Conservation (phyloP, 176 grass and related monocot genomes). For the Paspalum notatum region DNA sequence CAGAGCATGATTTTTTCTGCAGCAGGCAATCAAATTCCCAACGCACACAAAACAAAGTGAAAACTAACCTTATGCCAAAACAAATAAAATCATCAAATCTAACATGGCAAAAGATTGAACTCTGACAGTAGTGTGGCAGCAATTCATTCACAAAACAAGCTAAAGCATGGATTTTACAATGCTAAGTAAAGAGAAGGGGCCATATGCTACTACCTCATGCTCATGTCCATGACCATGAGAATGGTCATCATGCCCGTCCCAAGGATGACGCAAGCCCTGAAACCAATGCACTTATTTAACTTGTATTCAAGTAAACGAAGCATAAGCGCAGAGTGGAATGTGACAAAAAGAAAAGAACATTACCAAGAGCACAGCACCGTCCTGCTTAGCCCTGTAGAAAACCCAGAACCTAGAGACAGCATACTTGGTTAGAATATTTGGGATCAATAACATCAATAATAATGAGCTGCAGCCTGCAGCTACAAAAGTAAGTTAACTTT, state of each 20-base stretch:
- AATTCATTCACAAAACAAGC: neutral
- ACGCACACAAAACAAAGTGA: neutral
- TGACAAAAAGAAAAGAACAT: neutral
- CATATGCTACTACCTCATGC: constrained; percentile 53
- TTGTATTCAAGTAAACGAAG: constrained; percentile 12
- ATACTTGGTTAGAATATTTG: neutral
- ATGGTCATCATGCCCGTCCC: constrained; percentile 91
- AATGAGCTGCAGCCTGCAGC: too few relatives aligned
- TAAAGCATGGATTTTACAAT: neutral
- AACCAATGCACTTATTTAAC: constrained; percentile 13
- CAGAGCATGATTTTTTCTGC: neutral
- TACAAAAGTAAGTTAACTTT: too few relatives aligned
- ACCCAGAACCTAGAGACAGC: constrained; percentile 81
- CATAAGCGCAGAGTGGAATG: neutral
- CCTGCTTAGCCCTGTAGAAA: constrained; percentile 97
- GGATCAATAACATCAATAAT: too few relatives aligned
- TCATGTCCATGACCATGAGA: constrained; percentile 68
- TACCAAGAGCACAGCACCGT: constrained; percentile 83
- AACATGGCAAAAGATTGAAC: neutral
- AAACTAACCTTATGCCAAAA: neutral
- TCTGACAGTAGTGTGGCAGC: neutral
- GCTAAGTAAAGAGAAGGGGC: neutral
- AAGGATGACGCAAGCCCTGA: constrained; percentile 91
- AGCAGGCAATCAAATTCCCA: neutral
- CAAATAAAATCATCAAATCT: neutral